phyloP scores from a whole-genome alignment of 352 stramenopile genomes.

The Peronospora tabacina region DNA sequence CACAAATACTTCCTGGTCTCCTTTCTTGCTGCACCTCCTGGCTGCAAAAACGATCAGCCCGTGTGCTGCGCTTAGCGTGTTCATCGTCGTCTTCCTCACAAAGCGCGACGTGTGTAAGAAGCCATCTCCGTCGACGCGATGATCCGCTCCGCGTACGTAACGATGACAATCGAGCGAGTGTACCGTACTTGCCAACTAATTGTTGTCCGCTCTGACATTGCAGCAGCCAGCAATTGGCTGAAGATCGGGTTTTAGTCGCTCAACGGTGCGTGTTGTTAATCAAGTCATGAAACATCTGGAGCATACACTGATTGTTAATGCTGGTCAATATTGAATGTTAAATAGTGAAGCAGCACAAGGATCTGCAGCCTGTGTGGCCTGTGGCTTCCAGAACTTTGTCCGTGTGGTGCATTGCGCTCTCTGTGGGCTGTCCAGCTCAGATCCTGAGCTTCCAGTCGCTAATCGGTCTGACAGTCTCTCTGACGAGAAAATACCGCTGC shows the following conservation, averaged over 20 bases:
- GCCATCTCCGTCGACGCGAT: too few species aligned
- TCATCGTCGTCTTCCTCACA: slow-evolving; percentile 17
- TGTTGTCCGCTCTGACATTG: slow-evolving; percentile 7
- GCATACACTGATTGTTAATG: too few species aligned
- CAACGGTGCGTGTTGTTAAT: slow-evolving; percentile 15
- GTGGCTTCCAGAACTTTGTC: slow-evolving; percentile 50
- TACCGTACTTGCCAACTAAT: not conserved
- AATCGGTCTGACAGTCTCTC: not conserved
- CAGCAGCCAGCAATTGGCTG: slow-evolving; percentile 25
- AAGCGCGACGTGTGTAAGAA: slow-evolving; percentile 8
- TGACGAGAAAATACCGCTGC: slow-evolving; percentile 5
- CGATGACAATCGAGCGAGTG: not conserved
- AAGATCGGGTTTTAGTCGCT: slow-evolving; percentile 12
- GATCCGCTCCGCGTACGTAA: slow-evolving; percentile 24
- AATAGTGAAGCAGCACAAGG: slow-evolving; percentile 33
- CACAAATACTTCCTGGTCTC: too few species aligned
- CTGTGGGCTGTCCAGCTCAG: slow-evolving; percentile 15
- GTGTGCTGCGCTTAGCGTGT: slow-evolving; percentile 25
- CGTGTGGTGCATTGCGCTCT: slow-evolving; percentile 29
- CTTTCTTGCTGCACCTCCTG: too few species aligned
- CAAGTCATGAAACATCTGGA: not conserved
- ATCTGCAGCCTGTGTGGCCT: slow-evolving; percentile 32
- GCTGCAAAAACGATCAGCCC: slow-evolving; percentile 10
- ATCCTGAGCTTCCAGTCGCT: not conserved
- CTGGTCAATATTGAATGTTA: too few species aligned